phyloP scores from a whole-genome alignment of 495 filamentous ascomycete species.

The Elasticomyces elasticus region DNA sequence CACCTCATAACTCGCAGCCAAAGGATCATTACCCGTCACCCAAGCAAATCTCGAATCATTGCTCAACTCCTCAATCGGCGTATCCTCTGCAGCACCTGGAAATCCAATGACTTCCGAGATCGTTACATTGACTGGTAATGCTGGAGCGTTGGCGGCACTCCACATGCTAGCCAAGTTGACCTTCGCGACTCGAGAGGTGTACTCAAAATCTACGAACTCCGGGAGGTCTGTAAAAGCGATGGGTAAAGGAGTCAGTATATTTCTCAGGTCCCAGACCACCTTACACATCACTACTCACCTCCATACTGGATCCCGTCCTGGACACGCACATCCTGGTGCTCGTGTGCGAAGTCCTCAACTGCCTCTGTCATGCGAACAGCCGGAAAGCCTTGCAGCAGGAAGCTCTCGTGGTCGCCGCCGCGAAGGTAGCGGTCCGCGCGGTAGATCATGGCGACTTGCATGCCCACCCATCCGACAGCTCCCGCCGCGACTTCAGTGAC shows the following conservation, averaged over 20 bases:
- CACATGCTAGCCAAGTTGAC: slow-evolving; percentile 43
- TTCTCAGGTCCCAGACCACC: too few species aligned
- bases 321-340: slow-evolving; percentile 44
- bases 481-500: slow-evolving; percentile 36
- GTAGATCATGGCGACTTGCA: slow-evolving; percentile 40
- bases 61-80: slow-evolving; percentile 24
- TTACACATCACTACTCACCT: too few species aligned
- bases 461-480: slow-evolving; percentile 23
- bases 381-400: slow-evolving; percentile 40
- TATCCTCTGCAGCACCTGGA: slow-evolving; percentile 14
- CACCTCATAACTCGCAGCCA: slow-evolving; percentile 38
- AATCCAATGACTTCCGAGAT: slow-evolving; percentile 32
- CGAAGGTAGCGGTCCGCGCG: slow-evolving; percentile 43
- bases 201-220: slow-evolving; percentile 46
- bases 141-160: slow-evolving; percentile 41
- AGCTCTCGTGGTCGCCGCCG: slow-evolving; percentile 45
- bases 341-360: slow-evolving; percentile 43
- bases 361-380: slow-evolving; percentile 47
- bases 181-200: slow-evolving; percentile 39
- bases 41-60: slow-evolving; percentile 40
- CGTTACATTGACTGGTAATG: slow-evolving; percentile 36
- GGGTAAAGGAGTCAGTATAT: too few species aligned
- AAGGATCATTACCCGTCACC: slow-evolving; percentile 27
- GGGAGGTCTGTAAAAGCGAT: too few species aligned
- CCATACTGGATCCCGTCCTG: slow-evolving; percentile 41